Evolutionary conservation across 2,329 filamentous ascomycete species (phyloP).

Genomic region (Aphanoascus verrucosus): DNA sequence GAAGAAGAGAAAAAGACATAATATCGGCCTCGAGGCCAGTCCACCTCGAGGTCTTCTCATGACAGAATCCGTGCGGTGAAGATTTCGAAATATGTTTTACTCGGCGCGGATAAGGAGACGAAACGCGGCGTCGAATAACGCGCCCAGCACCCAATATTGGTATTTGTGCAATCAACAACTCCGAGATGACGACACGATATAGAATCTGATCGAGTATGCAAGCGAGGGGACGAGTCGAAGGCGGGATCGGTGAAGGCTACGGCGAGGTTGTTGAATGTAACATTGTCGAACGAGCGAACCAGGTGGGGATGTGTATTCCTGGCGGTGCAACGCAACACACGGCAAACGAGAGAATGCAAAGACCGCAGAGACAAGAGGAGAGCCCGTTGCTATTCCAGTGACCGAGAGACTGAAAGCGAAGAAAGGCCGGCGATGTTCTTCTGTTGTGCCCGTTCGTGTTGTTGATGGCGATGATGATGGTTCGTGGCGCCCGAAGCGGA

Average conservation of each 20-base stretch:
- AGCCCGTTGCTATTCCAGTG: neutral
- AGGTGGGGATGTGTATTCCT: neutral
- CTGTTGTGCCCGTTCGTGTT: neutral
- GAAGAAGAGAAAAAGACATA: constrained; percentile 11
- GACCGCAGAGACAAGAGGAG: neutral
- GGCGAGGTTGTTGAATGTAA: constrained; percentile 1
- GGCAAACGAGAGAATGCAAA: neutral
- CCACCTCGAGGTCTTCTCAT: constrained; percentile 13
- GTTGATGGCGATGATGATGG: neutral
- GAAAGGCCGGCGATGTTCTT: neutral
- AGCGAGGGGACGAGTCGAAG: neutral
- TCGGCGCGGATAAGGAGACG: neutral
- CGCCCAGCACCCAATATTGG: neutral
- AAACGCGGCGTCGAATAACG: neutral
- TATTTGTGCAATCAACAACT: neutral
- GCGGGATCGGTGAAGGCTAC: neutral
- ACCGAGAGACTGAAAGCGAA: neutral
- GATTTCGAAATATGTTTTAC: neutral
- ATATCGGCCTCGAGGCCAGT: constrained; percentile 11
- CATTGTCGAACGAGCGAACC: constrained; percentile 6
- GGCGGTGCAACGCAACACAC: neutral
- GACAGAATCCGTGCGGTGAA: neutral
- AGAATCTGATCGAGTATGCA: neutral
- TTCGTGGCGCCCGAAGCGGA: neutral
- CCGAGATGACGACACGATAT: neutral